Base-by-base conservation (phyloP, 2,329 filamentous ascomycete species). In the Cytospora piceicola region DNA sequence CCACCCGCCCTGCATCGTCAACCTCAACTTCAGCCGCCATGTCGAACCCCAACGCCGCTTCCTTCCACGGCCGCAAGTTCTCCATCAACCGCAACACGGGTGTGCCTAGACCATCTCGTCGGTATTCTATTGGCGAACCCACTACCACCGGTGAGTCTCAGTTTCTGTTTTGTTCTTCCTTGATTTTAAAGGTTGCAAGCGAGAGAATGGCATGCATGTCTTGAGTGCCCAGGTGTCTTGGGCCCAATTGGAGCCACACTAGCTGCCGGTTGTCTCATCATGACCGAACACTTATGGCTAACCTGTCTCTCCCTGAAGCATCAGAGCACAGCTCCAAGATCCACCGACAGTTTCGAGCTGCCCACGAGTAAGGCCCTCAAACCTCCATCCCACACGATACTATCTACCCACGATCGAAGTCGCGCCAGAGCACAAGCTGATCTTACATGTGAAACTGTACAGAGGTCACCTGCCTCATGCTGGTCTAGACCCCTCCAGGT, bases 261-360 rank as follows among this genome's bases (percentile, higher is more conserved):
- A 34, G 42, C 32, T 58, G 53, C 58, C 54, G 52, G 27, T 34
- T 27, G 17, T 24, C 32, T 34, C 39, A 29, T 11, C n/a, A 15
- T 49, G 36, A 20, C 59, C n/a, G 17, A 11, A 20, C 14, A 32
- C 30, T 30, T 22, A 5, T 53, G 30, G 63, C 66, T 67, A 20
- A 67, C 55, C 17, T 12, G 29, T 20, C 4, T 29, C 0, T 52
- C n/a, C 32, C 34, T 61, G 8, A 9, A 17, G 46, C 8, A 29
- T 29, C 75, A 96, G 93, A 97, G 81, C 84, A 88, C 70, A 88
- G 85, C 73, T 96, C 93, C 73, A 90, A 91, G 76, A 90, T 93
- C 74, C 94, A 97, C 78, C 87, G 90, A 69, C 91, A 96, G 76
- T 97, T 97, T 81, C 91, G 94, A 72, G 88, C 88, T 75, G 92